Evolutionary conservation across 2,329 filamentous ascomycete genomes (phyloP), one percentile per base, ranked within the genome.

Genomic region (Emericellopsis cladophorae): DNA sequence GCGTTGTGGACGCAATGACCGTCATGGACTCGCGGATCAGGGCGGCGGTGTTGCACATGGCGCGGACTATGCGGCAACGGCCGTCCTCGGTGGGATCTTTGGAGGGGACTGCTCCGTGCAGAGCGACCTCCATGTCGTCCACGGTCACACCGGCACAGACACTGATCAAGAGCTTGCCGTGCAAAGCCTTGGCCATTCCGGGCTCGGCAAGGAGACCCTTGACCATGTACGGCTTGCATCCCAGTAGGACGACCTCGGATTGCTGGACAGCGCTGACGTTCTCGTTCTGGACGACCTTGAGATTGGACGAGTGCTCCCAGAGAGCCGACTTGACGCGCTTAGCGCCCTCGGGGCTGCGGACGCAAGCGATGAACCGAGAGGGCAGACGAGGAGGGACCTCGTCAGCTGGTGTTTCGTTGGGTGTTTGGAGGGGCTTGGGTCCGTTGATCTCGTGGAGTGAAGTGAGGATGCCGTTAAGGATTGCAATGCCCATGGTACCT

Each of bases 401-500:
- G 33, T 70, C 65, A 37, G 54, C 51, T 2, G 66, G 67, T 9
- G 26, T 7, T 9, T 29, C 26, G 4, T 64, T 67, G 16, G 67
- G 63, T 4, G 59, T 55, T 53, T 65, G 66, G 37, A 66, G 63
- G 48, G 60, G 70, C 48, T 61, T 62, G 39, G 62, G 62, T 21
- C 58, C 64, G 41, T 66, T 66, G 56, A 70, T 63, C 48, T 64
- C 70, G 32, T 66, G 65, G 36, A 92, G 71, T 10, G 83, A 84
- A 45, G 76, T 68, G 50, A 93, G 74, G 54, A 95, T 81, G 47
- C 86, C 87, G 41, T 75, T 79, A 43, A 93, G 74, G 50, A 94
- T 89, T 43, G 85, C 85, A 45, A 85, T 84, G 44, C 87, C 87
- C 77, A 94, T 84, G 40, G 80, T 89, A 48, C 85, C 83, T 88